Base-by-base conservation (phyloP, 495 filamentous ascomycete genomes). In the Talaromyces liani region DNA sequence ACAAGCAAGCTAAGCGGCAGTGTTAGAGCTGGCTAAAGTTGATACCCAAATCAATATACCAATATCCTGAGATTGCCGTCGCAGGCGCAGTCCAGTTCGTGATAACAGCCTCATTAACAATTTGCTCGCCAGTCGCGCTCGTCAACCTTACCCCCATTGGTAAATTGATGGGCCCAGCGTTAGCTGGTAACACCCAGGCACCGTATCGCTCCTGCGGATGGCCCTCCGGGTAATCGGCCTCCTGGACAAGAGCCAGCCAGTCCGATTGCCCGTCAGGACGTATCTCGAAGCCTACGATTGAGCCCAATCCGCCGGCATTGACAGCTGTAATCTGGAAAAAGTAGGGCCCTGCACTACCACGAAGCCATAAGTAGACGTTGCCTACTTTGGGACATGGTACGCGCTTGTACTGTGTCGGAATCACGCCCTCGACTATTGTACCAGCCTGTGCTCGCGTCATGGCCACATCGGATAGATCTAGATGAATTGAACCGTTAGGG, bases 11-110 rank as follows among this genome's bases (percentile, higher is more conserved):
- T 16, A 5, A 4, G 36, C 14, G 0, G 14, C 8, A 41, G 0
- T 24, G 1, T 73, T 75, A 58, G 56, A 58, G 56, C 20, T 8
- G 8, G 31, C 31, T 58, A 36, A 58, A 58, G 14, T 58, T 58
- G 56, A 58, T 58, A 20, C 56, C 56, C 27, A 58, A 8, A 24
- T 58, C 18, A 22, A 58, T 58, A 36, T 58, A 58, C 56, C 56
- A 58, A 22, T 58, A 58, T 36, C 56, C 56, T 33, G 29, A 8
- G 14, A 58, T 58, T 36, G 56, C 56, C 27, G 27, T 36, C 6
- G 14, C 5, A 20, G 56, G 56, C 27, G 56, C 56, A 6, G 56
- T 58, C 56, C 56, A 58, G 31, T 16, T 58, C 29, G 56, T 58
- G 56, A 58, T 36, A 20, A 58, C 31, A 3, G 16, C 31, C 18